These are phyloP conservation scores for Tricholoma bakamatsutake DNA, from an alignment of 768 basidiomycete species.

Conservation along the genomic window DNA sequence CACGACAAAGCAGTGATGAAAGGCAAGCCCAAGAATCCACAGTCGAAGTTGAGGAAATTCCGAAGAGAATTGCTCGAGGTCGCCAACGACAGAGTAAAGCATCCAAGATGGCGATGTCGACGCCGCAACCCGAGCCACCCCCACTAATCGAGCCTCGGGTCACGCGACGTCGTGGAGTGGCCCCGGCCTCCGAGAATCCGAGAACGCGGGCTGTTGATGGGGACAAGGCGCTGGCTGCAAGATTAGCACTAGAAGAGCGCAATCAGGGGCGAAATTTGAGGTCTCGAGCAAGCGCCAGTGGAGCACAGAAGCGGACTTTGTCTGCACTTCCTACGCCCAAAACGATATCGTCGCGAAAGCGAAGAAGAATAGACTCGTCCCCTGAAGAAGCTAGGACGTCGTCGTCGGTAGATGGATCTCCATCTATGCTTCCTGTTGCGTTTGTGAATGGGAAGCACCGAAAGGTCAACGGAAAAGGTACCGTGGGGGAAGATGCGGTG, in stretches of 20 bases:
- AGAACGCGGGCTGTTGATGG: conserved; percentile 10
- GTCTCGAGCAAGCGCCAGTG: conserved; percentile 16
- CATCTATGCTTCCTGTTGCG: conserved; percentile 1
- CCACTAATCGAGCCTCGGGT: not conserved
- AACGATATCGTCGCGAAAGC: conserved; percentile 33
- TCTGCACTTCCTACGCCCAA: conserved; percentile 12
- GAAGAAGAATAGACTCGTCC: conserved; percentile 36
- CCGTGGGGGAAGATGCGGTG: conserved; percentile 2
- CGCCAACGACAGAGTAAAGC: conserved; percentile 5
- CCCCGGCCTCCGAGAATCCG: not conserved
- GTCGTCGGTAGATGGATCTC: conserved; percentile 1
- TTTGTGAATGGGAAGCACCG: conserved; percentile 9
- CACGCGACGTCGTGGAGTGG: not conserved
- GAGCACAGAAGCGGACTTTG: conserved; percentile 1
- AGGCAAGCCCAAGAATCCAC: not conserved
- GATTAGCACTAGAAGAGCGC: conserved; percentile 24
- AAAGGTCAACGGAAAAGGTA: conserved; percentile 3
- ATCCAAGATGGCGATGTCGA: conserved; percentile 6
- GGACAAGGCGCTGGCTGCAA: conserved; percentile 22
- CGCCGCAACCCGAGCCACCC: not conserved
- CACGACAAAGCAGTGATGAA: not conserved
- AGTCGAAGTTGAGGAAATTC: not conserved
- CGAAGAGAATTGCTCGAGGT: not conserved
- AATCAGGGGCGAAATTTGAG: conserved; percentile 16
- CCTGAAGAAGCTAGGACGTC: conserved; percentile 23